Evolutionary conservation across 345 rosid genomes (phyloP).

Genomic region (Salix brachista): DNA sequence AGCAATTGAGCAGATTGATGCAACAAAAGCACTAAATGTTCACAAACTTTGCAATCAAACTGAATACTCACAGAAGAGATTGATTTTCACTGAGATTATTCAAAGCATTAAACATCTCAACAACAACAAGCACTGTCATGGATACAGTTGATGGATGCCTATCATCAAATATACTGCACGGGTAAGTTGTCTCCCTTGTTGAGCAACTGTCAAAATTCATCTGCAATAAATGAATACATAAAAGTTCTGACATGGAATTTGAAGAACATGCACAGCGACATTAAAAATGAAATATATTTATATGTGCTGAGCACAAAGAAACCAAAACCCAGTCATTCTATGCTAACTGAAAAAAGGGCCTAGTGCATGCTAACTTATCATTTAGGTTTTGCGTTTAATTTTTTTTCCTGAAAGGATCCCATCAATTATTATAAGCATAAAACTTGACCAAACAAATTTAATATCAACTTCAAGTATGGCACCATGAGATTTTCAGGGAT

Average conservation of each 20-base stretch:
- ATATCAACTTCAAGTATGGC: neutral
- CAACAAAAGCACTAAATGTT: neutral
- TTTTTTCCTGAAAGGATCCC: neutral
- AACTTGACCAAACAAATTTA: neutral
- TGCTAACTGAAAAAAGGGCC: neutral
- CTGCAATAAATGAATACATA: slow-evolving; percentile 39
- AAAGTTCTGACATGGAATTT: neutral
- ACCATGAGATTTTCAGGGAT: neutral
- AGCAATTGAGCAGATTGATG: neutral
- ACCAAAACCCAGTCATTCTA: neutral
- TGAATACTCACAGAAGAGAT: slow-evolving; percentile 74
- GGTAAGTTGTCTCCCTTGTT: slow-evolving; percentile 77
- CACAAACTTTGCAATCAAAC: neutral
- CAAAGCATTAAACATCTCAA: slow-evolving; percentile 98
- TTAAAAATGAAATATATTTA: neutral
- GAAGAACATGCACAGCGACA: neutral
- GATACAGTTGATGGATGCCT: slow-evolving; percentile 94
- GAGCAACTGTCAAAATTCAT: slow-evolving; percentile 90
- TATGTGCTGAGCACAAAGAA: neutral
- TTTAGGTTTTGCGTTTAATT: neutral
- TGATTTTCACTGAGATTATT: slow-evolving; percentile 99
- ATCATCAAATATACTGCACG: slow-evolving; percentile 90
- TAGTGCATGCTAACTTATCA: neutral
- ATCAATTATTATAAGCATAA: neutral
- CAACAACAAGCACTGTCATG: slow-evolving; percentile 99